Percentiles rank a stretch among this genome's conserved stretches.
Conservation (phyloP, 305 asterid genomes). For the Ilex paraguariensis region DNA sequence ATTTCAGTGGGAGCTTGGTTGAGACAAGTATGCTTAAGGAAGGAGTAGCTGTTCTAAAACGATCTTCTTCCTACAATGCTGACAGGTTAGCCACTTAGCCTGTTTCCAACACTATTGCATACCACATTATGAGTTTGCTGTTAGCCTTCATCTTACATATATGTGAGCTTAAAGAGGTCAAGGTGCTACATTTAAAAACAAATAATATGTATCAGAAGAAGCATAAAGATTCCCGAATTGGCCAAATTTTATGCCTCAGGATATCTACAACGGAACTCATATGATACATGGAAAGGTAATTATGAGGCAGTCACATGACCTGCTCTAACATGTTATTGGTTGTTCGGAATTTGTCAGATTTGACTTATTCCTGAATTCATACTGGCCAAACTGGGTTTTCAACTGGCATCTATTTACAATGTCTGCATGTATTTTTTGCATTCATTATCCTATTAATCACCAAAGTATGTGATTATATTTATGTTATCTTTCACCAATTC, state of each 20-base stretch:
- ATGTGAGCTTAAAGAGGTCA: neutral
- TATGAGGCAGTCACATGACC: no score
- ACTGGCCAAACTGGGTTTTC: no score
- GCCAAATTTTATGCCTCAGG: neutral
- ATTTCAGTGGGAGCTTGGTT: constrained; percentile 85
- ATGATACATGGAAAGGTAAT: no score
- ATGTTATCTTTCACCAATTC: neutral
- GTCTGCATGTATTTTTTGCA: no score
- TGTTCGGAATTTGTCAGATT: no score
- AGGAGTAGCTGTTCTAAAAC: constrained; percentile 56
- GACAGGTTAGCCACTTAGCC: constrained; percentile 67
- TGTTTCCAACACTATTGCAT: neutral
- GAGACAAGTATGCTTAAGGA: constrained; percentile 70
- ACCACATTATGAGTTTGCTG: neutral
- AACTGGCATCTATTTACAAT: no score
- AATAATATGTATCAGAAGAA: no score
- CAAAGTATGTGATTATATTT: neutral
- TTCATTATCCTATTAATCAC: no score
- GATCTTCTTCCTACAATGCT: constrained; percentile 76
- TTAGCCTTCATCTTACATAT: neutral
- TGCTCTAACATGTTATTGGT: no score
- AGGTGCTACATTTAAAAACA: neutral
- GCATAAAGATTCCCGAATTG: neutral
- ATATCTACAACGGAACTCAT: no score
- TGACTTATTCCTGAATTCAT: no score